Percentiles rank a stretch among this genome's conserved stretches.
phyloP scores from a whole-genome alignment of 2,329 filamentous ascomycete genomes.

The Fusarium azukiicola region DNA sequence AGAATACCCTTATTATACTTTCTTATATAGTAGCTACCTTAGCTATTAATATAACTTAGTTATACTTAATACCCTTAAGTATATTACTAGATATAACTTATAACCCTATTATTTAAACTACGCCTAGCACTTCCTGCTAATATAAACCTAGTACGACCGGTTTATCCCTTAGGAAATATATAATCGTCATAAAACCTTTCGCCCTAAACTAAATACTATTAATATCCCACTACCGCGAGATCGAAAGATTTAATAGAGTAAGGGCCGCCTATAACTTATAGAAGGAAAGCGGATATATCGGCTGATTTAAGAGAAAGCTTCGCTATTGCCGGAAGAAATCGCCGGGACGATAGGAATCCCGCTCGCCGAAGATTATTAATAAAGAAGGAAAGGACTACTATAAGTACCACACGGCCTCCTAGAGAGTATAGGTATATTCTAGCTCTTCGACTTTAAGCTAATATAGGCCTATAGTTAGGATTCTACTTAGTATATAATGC shows the following conservation, averaged over 20 bases:
- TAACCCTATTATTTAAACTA: too few species aligned
- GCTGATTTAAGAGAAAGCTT: constrained; percentile 24
- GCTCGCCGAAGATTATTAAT: constrained; percentile 1
- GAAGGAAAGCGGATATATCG: constrained; percentile 21
- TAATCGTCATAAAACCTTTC: too few species aligned
- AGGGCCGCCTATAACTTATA: constrained; percentile 23
- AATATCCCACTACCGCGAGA: constrained; percentile 7
- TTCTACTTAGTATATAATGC: too few species aligned
- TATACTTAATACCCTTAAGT: too few species aligned
- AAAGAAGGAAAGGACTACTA: not conserved
- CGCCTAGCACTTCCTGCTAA: too few species aligned
- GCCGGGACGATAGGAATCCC: not conserved
- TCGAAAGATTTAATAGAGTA: constrained; percentile 4
- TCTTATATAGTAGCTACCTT: too few species aligned
- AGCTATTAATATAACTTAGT: too few species aligned
- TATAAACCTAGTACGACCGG: too few species aligned
- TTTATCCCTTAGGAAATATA: too few species aligned
- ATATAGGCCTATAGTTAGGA: too few species aligned
- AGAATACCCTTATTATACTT: too few species aligned
- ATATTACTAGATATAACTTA: too few species aligned
- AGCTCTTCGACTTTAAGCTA: not conserved
- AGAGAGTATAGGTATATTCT: not conserved
- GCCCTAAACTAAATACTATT: constrained; percentile 31
- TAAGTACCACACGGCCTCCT: not conserved
- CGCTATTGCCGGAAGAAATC: constrained; percentile 16